phyloP scores from a whole-genome alignment of 1,284 basidiomycete genomes.

The Ceratobasidium sp. region DNA sequence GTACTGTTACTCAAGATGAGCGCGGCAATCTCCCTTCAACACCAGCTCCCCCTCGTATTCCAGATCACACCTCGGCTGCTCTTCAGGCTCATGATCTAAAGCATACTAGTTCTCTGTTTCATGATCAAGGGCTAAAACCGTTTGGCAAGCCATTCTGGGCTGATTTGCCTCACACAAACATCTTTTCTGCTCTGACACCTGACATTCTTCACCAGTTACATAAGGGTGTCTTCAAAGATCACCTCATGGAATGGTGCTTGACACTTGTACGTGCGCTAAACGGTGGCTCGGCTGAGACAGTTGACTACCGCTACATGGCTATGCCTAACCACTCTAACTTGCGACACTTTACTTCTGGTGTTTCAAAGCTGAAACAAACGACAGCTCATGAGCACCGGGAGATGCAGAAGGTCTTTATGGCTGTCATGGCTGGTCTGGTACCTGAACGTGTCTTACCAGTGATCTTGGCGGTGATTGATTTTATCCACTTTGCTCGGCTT shows the following conservation, averaged over 20 bases:
- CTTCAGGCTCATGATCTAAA: background rate
- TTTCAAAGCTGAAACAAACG: slow-evolving; percentile 2
- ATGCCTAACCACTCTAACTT: slow-evolving; percentile 29
- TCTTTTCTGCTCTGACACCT: slow-evolving; percentile 49
- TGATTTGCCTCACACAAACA: slow-evolving; percentile 49
- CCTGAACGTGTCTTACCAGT: background rate
- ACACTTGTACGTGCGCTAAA: background rate
- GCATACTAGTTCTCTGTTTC: background rate
- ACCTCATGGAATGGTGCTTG: slow-evolving; percentile 33
- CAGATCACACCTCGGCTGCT: background rate
- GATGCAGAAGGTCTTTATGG: slow-evolving; percentile 13
- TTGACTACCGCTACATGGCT: slow-evolving; percentile 30
- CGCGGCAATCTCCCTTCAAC: slow-evolving; percentile 10
- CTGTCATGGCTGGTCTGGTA: background rate
- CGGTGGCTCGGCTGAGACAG: background rate
- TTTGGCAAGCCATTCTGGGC: slow-evolving; percentile 49
- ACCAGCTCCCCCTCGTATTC: background rate
- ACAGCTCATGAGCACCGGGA: slow-evolving; percentile 5
- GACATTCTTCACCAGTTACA: slow-evolving; percentile 53
- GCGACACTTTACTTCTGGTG: background rate
- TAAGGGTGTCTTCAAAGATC: slow-evolving; percentile 52
- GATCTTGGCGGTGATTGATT: slow-evolving; percentile 42
- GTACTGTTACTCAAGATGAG: slow-evolving; percentile 2
- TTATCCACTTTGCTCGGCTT: slow-evolving; percentile 44
- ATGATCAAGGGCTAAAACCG: slow-evolving; percentile 16